Conservation (phyloP, 2,329 filamentous ascomycete genomes). For the Ophiostoma sp. region DNA sequence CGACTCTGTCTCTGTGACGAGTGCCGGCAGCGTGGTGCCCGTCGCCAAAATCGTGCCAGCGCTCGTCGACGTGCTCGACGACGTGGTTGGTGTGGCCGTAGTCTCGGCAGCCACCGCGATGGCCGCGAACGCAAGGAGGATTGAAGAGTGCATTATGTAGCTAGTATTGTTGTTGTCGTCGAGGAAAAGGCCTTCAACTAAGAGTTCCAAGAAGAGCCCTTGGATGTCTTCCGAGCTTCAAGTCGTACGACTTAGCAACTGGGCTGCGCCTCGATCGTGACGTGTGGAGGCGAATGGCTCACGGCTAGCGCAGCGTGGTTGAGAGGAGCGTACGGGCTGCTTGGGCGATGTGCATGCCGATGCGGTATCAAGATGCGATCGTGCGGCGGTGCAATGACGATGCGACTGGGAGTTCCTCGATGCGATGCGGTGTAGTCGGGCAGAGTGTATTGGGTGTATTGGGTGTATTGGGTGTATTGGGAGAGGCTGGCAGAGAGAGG, state of each 20-base stretch:
- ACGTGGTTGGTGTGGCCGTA: not conserved
- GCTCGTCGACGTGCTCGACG: not conserved
- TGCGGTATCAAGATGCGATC: not conserved
- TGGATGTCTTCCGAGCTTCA: too few relatives aligned
- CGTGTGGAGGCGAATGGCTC: constrained; percentile 1
- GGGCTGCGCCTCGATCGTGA: not conserved
- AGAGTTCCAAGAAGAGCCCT: not conserved
- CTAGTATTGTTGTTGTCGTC: not conserved
- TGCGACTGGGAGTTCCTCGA: too few relatives aligned
- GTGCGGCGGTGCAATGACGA: too few relatives aligned
- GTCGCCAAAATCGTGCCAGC: constrained; percentile 21
- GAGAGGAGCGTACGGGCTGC: not conserved
- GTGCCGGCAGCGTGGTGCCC: constrained; percentile 23
- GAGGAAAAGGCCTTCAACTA: too few relatives aligned
- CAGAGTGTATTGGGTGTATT: not conserved
- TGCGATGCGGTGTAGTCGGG: not conserved
- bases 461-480: not conserved
- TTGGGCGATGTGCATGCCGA: not conserved
- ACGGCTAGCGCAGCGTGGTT: not conserved
- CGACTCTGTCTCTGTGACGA: constrained; percentile 24
- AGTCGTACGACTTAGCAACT: not conserved
- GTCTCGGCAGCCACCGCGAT: not conserved
- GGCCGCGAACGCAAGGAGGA: constrained; percentile 1
- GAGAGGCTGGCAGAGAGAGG: not conserved
- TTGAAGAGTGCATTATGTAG: not conserved